Evolutionary conservation across 2,329 filamentous ascomycete species (phyloP).

Genomic region (Pyricularia pennisetigena): DNA sequence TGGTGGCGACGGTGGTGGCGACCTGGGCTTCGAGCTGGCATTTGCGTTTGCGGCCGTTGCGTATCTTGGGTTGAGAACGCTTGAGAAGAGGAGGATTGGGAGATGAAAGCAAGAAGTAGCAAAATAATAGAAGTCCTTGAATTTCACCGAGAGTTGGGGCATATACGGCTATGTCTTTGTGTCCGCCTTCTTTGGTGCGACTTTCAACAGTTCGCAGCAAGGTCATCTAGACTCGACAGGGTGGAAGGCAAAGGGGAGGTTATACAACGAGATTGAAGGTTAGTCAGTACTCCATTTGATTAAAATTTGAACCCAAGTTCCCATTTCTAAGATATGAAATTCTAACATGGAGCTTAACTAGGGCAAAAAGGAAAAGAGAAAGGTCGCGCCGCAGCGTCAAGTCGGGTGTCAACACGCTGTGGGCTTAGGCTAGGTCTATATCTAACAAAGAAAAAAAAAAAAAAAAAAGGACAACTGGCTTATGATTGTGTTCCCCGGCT

Average conservation of each 20-base stretch:
- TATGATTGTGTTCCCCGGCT: not conserved
- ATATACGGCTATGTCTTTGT: too few relatives aligned
- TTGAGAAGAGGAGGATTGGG: slow-evolving; percentile 23
- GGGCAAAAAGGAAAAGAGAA: not conserved
- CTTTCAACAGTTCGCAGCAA: not conserved
- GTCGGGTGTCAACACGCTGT: not conserved
- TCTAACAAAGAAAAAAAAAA: not conserved
- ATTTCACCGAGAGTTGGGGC: not conserved
- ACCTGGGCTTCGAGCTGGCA: slow-evolving; percentile 57
- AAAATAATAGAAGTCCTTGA: not conserved
- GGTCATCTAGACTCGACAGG: not conserved
- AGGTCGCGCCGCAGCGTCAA: too few relatives aligned
- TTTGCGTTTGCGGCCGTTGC: slow-evolving; percentile 29
- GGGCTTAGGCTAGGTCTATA: not conserved
- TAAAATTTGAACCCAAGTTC: not conserved
- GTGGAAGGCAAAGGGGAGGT: not conserved
- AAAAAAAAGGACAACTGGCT: not conserved
- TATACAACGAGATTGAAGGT: not conserved
- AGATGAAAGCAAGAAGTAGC: not conserved
- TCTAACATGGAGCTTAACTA: not conserved
- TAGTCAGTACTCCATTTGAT: not conserved
- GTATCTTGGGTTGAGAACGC: slow-evolving; percentile 39
- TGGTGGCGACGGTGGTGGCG: slow-evolving; percentile 27
- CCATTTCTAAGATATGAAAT: not conserved
- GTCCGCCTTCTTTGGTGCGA: too few relatives aligned